Conservation (phyloP, 257 asterid species). For the Dorcoceras hygrometricum region DNA sequence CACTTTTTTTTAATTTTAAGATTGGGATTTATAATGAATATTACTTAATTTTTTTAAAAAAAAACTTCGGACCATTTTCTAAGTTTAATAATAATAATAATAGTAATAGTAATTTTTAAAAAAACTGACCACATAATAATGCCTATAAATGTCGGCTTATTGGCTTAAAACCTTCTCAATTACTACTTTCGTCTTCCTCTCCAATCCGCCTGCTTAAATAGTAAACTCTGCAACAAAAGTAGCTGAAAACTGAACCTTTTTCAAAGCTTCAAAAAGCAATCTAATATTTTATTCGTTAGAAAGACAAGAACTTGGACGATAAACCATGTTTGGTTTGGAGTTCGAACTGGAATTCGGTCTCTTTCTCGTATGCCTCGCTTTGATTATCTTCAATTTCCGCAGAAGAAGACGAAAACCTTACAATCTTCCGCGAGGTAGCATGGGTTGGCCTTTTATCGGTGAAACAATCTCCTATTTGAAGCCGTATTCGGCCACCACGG, state of each 20-base stretch:
- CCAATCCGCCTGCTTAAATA: constrained; percentile 25
- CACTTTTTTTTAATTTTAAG: too few species aligned
- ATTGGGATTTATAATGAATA: too few species aligned
- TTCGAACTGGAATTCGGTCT: constrained; percentile 45
- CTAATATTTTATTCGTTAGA: constrained; percentile 17
- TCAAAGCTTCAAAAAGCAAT: constrained; percentile 17
- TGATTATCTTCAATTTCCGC: constrained; percentile 33
- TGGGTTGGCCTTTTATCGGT: constrained; percentile 97
- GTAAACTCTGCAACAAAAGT: background rate
- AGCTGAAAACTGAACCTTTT: background rate
- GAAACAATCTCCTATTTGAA: constrained; percentile 72
- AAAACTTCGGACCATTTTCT: too few species aligned
- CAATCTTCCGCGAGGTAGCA: constrained; percentile 84
- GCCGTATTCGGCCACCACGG: constrained; percentile 69
- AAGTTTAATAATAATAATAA: too few species aligned
- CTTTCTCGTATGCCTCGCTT: constrained; percentile 35
- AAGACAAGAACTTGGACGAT: constrained; percentile 5
- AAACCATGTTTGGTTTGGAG: constrained; percentile 42
- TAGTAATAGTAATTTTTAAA: background rate
- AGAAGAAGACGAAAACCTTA: constrained; percentile 34
- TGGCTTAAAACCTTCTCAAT: constrained; percentile 30
- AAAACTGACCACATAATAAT: constrained; percentile 18
- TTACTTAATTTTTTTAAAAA: too few species aligned
- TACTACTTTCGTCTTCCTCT: constrained; percentile 25
- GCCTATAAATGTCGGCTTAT: constrained; percentile 34